phyloP scores from a whole-genome alignment of 495 filamentous ascomycete species.

The Penicillium antarcticum region DNA sequence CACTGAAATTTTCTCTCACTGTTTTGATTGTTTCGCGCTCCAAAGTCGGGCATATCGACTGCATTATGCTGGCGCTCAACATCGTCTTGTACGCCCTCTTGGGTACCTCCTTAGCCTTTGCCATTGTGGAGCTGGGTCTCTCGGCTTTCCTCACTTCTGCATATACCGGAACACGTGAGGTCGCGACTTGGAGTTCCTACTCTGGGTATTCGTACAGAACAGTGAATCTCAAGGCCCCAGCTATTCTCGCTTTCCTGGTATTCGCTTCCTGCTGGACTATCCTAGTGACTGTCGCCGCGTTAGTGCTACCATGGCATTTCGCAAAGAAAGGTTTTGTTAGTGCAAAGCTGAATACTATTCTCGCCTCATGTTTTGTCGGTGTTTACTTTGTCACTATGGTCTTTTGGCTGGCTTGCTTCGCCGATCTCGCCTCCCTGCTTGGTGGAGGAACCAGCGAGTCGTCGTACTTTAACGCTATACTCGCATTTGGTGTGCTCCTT shows the following conservation, averaged over 20 bases:
- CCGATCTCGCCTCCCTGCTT: conserved; percentile 22
- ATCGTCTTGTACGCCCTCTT: conserved; percentile 24
- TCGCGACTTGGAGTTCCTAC: conserved; percentile 4
- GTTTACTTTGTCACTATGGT: conserved; percentile 30
- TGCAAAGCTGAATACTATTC: conserved; percentile 18
- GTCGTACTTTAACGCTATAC: conserved; percentile 17
- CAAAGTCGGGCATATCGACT: background rate
- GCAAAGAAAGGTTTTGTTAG: conserved; percentile 12
- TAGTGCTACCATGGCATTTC: conserved; percentile 23
- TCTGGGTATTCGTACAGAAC: conserved; percentile 6
- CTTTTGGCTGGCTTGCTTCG: conserved; percentile 34
- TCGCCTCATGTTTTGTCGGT: conserved; percentile 16
- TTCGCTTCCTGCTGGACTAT: conserved; percentile 27
- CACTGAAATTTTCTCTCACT: background rate
- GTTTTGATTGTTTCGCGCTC: background rate
- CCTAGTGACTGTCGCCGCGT: conserved; percentile 12
- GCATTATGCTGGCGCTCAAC: conserved; percentile 24
- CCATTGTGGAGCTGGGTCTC: conserved; percentile 28
- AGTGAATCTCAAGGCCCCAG: conserved; percentile 15
- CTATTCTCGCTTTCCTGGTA: conserved; percentile 23
- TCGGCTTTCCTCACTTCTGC: conserved; percentile 12
- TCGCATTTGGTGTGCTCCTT: conserved; percentile 31
- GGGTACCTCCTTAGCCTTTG: conserved; percentile 19
- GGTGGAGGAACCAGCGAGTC: conserved; percentile 4
- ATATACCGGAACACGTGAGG: background rate